phyloP scores from a whole-genome alignment of 2,329 filamentous ascomycete species.

The Exophiala sp. region DNA sequence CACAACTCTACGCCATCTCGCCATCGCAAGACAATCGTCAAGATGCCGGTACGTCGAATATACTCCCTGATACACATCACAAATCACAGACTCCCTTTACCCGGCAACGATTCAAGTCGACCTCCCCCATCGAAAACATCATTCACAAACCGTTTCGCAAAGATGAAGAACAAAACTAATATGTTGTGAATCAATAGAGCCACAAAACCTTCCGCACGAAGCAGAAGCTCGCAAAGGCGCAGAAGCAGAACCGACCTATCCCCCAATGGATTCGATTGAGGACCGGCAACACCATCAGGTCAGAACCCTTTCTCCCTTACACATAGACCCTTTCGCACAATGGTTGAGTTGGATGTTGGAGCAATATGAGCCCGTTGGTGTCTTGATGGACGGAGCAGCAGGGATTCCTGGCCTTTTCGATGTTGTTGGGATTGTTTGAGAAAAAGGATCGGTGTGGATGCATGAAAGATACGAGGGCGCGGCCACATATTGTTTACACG shows the following conservation, averaged over 20 bases:
- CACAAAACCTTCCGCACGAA: slow-evolving; percentile 99
- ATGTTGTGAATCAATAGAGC: slow-evolving; percentile 11
- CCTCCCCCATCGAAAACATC: background rate
- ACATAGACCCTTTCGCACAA: background rate
- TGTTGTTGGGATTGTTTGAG: too few species aligned
- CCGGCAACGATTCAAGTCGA: background rate
- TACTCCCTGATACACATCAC: background rate
- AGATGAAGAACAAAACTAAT: background rate
- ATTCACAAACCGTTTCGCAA: background rate
- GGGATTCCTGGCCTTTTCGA: too few species aligned
- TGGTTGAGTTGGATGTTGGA: background rate
- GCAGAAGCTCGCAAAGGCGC: slow-evolving; percentile 99
- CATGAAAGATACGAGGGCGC: too few species aligned
- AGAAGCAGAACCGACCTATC: slow-evolving; percentile 99
- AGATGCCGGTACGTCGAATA: slow-evolving; percentile 52
- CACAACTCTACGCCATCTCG: slow-evolving; percentile 13
- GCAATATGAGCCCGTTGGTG: background rate
- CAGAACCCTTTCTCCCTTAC: slow-evolving; percentile 46
- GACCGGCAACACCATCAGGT: slow-evolving; percentile 99
- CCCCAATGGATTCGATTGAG: slow-evolving; percentile 99
- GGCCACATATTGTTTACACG: too few species aligned
- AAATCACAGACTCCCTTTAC: background rate
- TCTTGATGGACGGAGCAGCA: too few species aligned
- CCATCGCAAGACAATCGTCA: slow-evolving; percentile 39
- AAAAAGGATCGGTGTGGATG: too few species aligned